Evolutionary conservation across 495 filamentous ascomycete species (phyloP), one percentile per base, ranked within the genome.

Genomic region (Penicillium ochrochloron): DNA sequence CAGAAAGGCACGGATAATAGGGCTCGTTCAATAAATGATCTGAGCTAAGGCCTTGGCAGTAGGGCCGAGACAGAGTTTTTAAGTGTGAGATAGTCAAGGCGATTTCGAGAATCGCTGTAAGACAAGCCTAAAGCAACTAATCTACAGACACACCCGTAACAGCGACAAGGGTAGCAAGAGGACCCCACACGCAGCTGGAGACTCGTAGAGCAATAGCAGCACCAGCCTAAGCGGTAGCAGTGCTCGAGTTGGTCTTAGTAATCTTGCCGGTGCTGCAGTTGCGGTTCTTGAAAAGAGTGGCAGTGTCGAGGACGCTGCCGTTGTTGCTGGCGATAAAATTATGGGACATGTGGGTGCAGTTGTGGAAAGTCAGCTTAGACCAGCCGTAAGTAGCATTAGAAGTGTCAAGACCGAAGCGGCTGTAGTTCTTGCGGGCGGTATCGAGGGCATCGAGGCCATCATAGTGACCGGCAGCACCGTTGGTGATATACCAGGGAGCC

Each of bases 321-420:
- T 60, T 60, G 58, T 29, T 51, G 44, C 58, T 60, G 21, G 58
- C 27, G 23, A 60, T 39, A 29, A 60, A 60, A 6, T 60, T 44
- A 39, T 60, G 58, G 19, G 58, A 35, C 44, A 60, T 23, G 42
- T 60, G 58, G 17, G 44, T 50, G 58, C 58, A 60, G 44, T 60
- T 60, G 58, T 60, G 58, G 73, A 65, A 65, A 12, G 58, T 66
- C 19, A 61, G 34, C 59, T 46, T 66, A 27, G 51, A 57, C 63
- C 63, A 66, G 8, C 63, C 63, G 23, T 66, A 66, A 12, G 54
- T 44, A 39, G 58, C 46, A 46, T 52, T 52, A 17, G 19, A 52
- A 33, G 51, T 54, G 29, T 66, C 54, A 7, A 50, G 23, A 21
- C 51, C 44, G 15, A 50, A 56, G 33, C 42, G 52, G 19, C 41